A percentile compares a stretch with the other conserved stretches of the same genome.
Conservation (phyloP, 768 basidiomycete genomes). For the Asterophora parasitica region DNA sequence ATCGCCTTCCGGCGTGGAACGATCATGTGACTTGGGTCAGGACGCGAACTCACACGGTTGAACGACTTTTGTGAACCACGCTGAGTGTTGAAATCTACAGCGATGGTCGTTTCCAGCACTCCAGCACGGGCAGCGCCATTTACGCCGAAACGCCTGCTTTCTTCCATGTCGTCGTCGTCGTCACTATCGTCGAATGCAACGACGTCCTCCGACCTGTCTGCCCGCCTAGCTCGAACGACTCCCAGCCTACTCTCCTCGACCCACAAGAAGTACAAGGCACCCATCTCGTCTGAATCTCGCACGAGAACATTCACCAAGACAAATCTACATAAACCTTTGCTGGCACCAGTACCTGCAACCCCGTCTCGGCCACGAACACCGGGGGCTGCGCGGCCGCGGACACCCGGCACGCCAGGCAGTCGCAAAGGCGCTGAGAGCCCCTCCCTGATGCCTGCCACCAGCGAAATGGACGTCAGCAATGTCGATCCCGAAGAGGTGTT, state of each 20-base stretch:
- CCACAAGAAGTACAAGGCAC: conserved; percentile 65
- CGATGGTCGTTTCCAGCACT: conserved; percentile 23
- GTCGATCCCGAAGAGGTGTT: conserved; percentile 73
- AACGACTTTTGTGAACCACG: conserved; percentile 2
- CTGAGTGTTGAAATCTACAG: not conserved
- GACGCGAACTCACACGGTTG: conserved; percentile 17
- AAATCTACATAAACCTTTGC: conserved; percentile 24
- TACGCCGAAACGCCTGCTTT: conserved; percentile 52
- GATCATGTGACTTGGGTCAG: conserved; percentile 9
- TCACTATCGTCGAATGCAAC: conserved; percentile 26
- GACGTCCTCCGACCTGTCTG: conserved; percentile 20
- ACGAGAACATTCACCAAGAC: conserved; percentile 14
- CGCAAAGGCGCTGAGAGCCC: conserved; percentile 46
- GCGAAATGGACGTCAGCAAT: conserved; percentile 73
- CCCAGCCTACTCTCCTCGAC: conserved; percentile 32
- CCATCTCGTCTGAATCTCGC: conserved; percentile 44
- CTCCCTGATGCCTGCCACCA: conserved; percentile 38
- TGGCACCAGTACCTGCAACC: conserved; percentile 48
- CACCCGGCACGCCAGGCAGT: conserved; percentile 50
- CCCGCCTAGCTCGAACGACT: conserved; percentile 27
- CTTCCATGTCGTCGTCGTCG: conserved; percentile 18
- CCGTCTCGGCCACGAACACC: conserved; percentile 52
- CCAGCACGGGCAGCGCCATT: conserved; percentile 40
- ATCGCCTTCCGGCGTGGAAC: not conserved
- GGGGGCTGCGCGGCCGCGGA: conserved; percentile 39